These are phyloP conservation scores for Blastobotrys serpentis DNA, from an alignment of 1,139 yeast species.

Conservation along the genomic window DNA sequence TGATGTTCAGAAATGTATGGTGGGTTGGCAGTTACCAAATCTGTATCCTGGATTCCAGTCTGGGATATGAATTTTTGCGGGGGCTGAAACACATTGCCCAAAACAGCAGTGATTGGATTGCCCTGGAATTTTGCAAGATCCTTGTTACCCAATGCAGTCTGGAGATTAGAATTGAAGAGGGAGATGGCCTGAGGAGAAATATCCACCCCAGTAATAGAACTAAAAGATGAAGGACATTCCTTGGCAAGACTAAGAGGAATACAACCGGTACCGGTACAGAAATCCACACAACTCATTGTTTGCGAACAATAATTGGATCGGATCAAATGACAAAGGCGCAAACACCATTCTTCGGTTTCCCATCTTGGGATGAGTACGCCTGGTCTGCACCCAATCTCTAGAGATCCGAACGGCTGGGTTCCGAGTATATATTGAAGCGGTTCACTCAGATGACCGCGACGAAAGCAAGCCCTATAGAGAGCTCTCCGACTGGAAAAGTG, in stretches of 20 bases:
- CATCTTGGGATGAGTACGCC: constrained; percentile 86
- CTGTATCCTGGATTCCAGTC: constrained; percentile 31
- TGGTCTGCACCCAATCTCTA: constrained; percentile 57
- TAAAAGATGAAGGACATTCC: constrained; percentile 17
- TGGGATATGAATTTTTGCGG: neutral
- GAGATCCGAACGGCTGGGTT: constrained; percentile 78
- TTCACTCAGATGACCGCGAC: constrained; percentile 40
- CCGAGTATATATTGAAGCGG: constrained; percentile 86
- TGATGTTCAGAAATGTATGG: constrained; percentile 70
- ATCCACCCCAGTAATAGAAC: constrained; percentile 55
- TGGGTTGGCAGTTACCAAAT: constrained; percentile 77
- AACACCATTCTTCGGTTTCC: constrained; percentile 94
- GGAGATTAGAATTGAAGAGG: constrained; percentile 50
- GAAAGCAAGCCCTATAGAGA: constrained; percentile 28
- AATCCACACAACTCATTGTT: constrained; percentile 52
- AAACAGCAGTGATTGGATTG: neutral
- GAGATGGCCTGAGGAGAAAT: constrained; percentile 53
- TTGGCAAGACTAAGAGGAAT: constrained; percentile 54
- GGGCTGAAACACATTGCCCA: constrained; percentile 7
- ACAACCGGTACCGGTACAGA: constrained; percentile 93
- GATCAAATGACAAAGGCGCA: constrained; percentile 43
- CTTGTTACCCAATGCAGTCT: constrained; percentile 19
- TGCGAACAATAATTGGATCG: constrained; percentile 10
- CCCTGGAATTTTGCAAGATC: neutral
- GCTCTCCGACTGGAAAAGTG: constrained; percentile 30